A percentile compares a stretch with the other conserved stretches of the same genome.
These are phyloP conservation scores for Cyathus olla DNA, from an alignment of 1,284 basidiomycete genomes.

Conservation along the genomic window DNA sequence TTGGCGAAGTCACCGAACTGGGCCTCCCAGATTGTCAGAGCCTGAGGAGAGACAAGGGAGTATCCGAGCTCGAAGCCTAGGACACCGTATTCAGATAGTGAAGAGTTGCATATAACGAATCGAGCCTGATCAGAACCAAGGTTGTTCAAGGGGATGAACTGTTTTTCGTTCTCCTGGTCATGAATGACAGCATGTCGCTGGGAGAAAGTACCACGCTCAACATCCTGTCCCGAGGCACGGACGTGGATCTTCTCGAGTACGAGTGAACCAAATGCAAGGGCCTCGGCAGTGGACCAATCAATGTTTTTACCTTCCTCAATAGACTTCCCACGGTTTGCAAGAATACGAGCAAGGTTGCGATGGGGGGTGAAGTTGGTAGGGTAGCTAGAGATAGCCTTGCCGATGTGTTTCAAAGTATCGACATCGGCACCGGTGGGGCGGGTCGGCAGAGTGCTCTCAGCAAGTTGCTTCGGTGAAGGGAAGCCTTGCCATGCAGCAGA, in stretches of 20 bases:
- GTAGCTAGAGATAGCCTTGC: slow-evolving; percentile 87
- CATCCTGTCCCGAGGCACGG: slow-evolving; percentile 97
- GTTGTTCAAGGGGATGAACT: slow-evolving; percentile 92
- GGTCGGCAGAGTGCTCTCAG: slow-evolving; percentile 92
- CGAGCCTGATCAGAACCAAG: slow-evolving; percentile 89
- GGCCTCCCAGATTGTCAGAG: slow-evolving; percentile 98
- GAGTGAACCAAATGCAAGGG: slow-evolving; percentile 95
- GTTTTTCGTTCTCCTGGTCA: slow-evolving; percentile 94
- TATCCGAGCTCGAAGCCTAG: slow-evolving; percentile 99
- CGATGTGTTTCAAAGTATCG: slow-evolving; percentile 87
- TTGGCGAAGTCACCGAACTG: slow-evolving; percentile 99
- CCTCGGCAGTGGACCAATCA: slow-evolving; percentile 99
- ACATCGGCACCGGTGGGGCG: slow-evolving; percentile 88
- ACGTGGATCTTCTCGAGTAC: slow-evolving; percentile 95
- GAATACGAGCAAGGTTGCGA: slow-evolving; percentile 95
- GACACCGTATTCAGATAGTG: slow-evolving; percentile 94
- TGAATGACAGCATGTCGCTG: slow-evolving; percentile 98
- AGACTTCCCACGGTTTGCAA: slow-evolving; percentile 88
- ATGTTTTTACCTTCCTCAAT: slow-evolving; percentile 93
- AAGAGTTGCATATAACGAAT: slow-evolving; percentile 98
- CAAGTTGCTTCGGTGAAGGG: slow-evolving; percentile 96
- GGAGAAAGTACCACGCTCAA: slow-evolving; percentile 99
- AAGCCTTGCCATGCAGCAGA: slow-evolving; percentile 99
- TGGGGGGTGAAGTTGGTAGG: slow-evolving; percentile 92
- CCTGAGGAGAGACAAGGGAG: slow-evolving; percentile 96